Percentiles rank a stretch among this genome's conserved stretches.
phyloP scores from a whole-genome alignment of 202 grass and related monocot genomes.

The Elaeis oleifera region DNA sequence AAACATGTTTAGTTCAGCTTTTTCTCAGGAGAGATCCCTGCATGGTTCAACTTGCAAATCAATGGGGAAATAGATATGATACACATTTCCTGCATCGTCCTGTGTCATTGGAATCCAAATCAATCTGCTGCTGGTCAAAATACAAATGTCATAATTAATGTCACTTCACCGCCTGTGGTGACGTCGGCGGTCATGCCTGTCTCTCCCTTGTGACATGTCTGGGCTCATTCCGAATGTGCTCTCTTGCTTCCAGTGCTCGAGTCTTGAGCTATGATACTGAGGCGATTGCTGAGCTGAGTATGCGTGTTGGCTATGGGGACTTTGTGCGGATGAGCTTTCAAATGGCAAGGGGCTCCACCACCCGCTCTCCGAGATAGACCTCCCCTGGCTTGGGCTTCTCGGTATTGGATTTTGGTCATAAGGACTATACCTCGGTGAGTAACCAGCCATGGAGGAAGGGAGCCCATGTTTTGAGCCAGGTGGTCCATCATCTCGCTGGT shows the following conservation, averaged over 20 bases:
- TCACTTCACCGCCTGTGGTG: conserved; percentile 30
- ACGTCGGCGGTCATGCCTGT: conserved; percentile 34
- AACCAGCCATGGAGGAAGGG: neutral
- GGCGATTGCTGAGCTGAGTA: conserved; percentile 20
- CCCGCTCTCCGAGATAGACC: conserved; percentile 37
- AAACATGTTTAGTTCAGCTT: too few relatives aligned
- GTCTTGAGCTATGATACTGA: neutral
- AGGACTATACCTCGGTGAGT: conserved; percentile 44
- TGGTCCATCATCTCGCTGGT: conserved; percentile 32
- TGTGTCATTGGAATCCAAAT: too few relatives aligned
- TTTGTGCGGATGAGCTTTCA: conserved; percentile 26
- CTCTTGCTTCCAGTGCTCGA: conserved; percentile 6
- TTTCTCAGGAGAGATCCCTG: too few relatives aligned
- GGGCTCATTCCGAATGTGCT: conserved; percentile 16
- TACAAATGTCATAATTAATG: neutral
- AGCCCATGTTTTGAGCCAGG: conserved; percentile 24
- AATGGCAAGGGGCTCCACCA: conserved; percentile 40
- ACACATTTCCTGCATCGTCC: too few relatives aligned
- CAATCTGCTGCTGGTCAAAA: too few relatives aligned
- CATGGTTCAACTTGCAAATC: too few relatives aligned
- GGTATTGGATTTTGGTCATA: conserved; percentile 24
- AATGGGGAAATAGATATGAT: too few relatives aligned
- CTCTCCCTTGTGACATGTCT: conserved; percentile 30
- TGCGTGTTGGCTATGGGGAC: conserved; percentile 24
- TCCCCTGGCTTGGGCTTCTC: conserved; percentile 24